Percentiles rank a stretch among this genome's conserved stretches.
Conservation (phyloP, 1,284 basidiomycete species). For the Ceratorhiza oryzae-sativae region DNA sequence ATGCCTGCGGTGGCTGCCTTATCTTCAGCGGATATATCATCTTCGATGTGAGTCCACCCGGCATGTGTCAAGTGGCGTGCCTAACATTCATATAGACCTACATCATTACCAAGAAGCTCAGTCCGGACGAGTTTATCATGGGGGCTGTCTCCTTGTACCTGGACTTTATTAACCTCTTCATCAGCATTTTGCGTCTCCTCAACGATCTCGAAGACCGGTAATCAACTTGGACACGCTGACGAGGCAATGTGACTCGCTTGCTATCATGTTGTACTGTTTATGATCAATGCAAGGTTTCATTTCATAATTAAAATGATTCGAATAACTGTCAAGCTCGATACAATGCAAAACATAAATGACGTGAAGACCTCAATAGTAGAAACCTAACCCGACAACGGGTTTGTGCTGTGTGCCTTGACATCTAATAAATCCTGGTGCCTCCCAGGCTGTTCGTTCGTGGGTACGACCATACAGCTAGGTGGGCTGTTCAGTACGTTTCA, state of each 20-base stretch:
- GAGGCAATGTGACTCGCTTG: neutral
- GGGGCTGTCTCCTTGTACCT: conserved; percentile 87
- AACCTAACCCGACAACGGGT: neutral
- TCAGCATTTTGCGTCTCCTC: conserved; percentile 77
- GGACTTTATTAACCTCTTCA: conserved; percentile 62
- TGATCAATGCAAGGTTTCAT: neutral
- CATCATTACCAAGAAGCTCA: conserved; percentile 78
- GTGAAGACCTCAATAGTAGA: too few species aligned
- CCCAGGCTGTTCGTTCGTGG: neutral
- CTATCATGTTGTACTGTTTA: neutral
- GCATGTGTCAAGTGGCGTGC: neutral
- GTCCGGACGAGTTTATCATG: conserved; percentile 88
- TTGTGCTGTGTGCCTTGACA: neutral
- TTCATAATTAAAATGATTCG: conserved; percentile 1
- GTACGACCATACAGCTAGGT: neutral
- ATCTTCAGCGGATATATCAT: conserved; percentile 85
- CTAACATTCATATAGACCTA: conserved; percentile 61
- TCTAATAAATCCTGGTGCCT: neutral
- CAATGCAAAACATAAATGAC: neutral
- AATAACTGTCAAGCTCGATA: conserved; percentile 17
- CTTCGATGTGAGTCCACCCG: conserved; percentile 64
- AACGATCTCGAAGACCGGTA: conserved; percentile 60
- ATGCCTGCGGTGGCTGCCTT: conserved; percentile 77
- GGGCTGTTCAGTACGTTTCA: neutral
- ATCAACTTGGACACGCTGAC: conserved; percentile 17